A percentile compares a stretch with the other conserved stretches of the same genome.
Conservation (phyloP, 2,329 filamentous ascomycete genomes). For the Venturia pyrina region DNA sequence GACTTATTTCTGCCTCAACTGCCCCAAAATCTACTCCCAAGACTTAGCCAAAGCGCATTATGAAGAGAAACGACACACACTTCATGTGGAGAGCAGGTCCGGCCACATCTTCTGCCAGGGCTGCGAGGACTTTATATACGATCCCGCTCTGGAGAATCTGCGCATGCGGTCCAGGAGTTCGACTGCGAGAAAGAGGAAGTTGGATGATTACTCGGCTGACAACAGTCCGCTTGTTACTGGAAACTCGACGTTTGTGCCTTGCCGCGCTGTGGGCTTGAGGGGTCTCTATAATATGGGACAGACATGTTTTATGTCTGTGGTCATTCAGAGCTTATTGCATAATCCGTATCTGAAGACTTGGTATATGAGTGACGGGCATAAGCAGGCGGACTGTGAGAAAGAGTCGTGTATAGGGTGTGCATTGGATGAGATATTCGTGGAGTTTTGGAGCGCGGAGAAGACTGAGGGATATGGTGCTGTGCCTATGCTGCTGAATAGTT, state of each 20-base stretch:
- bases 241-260: constrained; percentile 72
- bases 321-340: constrained; percentile 85
- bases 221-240: constrained; percentile 66
- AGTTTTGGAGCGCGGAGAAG: constrained; percentile 60
- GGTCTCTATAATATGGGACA: constrained; percentile 97
- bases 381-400: constrained; percentile 54
- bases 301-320: constrained; percentile 96
- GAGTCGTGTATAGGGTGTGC: constrained; percentile 47
- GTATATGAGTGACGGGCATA: constrained; percentile 85
- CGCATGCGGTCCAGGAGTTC: constrained; percentile 43
- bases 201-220: constrained; percentile 57
- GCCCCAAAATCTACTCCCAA: constrained; percentile 56
- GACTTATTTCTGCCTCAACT: constrained; percentile 61
- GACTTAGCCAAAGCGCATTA: constrained; percentile 59
- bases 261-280: constrained; percentile 75
- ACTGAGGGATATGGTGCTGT: constrained; percentile 86
- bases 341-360: constrained; percentile 87
- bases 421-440: constrained; percentile 52
- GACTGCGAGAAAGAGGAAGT: constrained; percentile 48
- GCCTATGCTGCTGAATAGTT: constrained; percentile 79
- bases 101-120: constrained; percentile 71
- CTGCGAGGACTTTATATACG: constrained; percentile 75
- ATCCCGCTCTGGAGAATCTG: constrained; percentile 68
- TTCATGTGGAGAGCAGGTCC: constrained; percentile 69
- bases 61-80: constrained; percentile 56